Evolutionary conservation across 2,329 filamentous ascomycete species (phyloP).

Genomic region (Trichoderma sp.): DNA sequence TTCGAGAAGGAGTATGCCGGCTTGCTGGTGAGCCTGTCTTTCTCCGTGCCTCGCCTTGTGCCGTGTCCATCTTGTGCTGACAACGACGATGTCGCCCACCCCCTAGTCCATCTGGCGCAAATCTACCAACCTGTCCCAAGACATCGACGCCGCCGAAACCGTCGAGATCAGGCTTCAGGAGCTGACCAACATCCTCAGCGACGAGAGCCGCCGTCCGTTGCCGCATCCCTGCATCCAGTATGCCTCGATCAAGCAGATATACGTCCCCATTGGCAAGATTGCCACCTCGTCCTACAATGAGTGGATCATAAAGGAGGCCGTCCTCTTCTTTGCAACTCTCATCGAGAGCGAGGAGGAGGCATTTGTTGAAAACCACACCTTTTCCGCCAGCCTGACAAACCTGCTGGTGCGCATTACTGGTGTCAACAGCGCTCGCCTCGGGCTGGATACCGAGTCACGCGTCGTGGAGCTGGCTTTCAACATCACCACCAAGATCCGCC

Average conservation of each 20-base stretch:
- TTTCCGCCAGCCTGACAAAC: conserved; percentile 83
- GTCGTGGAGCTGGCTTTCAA: conserved; percentile 94
- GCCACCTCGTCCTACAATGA: conserved; percentile 82
- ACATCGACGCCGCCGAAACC: conserved; percentile 59
- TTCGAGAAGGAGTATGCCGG: conserved; percentile 65
- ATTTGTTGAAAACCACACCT: conserved; percentile 81
- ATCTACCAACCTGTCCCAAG: conserved; percentile 56
- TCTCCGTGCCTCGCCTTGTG: neutral
- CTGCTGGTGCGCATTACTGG: conserved; percentile 77
- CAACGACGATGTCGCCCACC: neutral
- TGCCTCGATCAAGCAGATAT: conserved; percentile 81
- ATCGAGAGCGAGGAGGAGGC: conserved; percentile 97
- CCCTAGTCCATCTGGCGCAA: conserved; percentile 57
- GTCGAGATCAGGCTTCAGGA: conserved; percentile 62
- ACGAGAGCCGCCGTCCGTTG: conserved; percentile 82
- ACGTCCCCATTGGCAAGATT: conserved; percentile 84
- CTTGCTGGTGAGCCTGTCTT: conserved; percentile 48
- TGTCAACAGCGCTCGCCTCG: conserved; percentile 67
- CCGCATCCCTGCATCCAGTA: conserved; percentile 91
- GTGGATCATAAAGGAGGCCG: conserved; percentile 78
- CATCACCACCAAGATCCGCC: conserved; percentile 90
- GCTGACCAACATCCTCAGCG: conserved; percentile 70
- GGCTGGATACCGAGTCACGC: conserved; percentile 78
- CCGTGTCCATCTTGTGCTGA: neutral
- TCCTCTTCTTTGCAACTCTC: conserved; percentile 83